Evolutionary conservation across 805 yeast genomes (phyloP).

Genomic region (Candida chauliodis): DNA sequence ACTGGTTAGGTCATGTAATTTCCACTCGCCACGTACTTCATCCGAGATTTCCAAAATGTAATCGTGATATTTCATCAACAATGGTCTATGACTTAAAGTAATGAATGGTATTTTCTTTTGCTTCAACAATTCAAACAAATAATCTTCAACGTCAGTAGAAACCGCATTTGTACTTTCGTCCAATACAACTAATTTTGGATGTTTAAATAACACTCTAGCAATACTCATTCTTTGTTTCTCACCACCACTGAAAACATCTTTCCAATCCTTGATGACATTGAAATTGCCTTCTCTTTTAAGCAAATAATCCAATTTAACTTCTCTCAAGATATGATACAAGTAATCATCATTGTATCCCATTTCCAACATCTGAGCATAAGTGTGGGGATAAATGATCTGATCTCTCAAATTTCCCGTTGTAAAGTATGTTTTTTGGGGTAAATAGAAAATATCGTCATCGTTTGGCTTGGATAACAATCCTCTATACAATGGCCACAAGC

Average conservation of each 20-base stretch:
- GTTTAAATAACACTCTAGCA: conserved; percentile 78
- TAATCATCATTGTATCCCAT: conserved; percentile 69
- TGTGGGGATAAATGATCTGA: conserved; percentile 84
- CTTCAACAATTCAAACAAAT: conserved; percentile 72
- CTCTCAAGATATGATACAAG: conserved; percentile 61
- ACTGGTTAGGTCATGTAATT: conserved; percentile 58
- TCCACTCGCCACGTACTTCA: conserved; percentile 46
- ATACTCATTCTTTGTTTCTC: conserved; percentile 88
- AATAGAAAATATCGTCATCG: conserved; percentile 63
- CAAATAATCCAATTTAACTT: conserved; percentile 78
- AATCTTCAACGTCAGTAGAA: conserved; percentile 84
- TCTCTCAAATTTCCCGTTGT: conserved; percentile 81
- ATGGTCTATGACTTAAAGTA: conserved; percentile 80
- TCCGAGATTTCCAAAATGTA: conserved; percentile 56
- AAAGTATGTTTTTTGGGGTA: conserved; percentile 87
- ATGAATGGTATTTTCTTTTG: conserved; percentile 69
- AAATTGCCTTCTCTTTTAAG: conserved; percentile 61
- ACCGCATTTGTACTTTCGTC: conserved; percentile 97
- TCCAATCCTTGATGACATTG: conserved; percentile 69
- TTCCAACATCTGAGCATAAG: conserved; percentile 71
- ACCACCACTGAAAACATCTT: conserved; percentile 92
- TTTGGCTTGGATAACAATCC: conserved; percentile 81
- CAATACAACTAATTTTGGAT: conserved; percentile 75
- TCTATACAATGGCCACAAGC: conserved; percentile 85
- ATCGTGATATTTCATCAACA: conserved; percentile 81